Base-by-base conservation (phyloP, 768 basidiomycete species). In the Gelatoporia subvermispora region DNA sequence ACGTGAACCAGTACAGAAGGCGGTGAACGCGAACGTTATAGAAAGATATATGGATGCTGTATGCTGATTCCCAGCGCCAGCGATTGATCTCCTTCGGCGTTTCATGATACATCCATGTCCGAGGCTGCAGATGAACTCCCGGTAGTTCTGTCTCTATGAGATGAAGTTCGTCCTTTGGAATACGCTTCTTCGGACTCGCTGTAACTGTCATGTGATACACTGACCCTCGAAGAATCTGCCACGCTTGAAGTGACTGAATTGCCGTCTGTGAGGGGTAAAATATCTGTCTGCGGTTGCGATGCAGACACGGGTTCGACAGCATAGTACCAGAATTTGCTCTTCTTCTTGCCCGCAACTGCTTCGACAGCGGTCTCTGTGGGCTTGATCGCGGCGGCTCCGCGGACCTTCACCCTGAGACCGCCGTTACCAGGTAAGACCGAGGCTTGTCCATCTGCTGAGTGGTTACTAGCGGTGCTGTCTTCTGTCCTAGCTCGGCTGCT, bases 321-420 rank as follows among this genome's bases (percentile, higher is more conserved):
- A 54, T 93, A 93, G 38, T 85, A 84, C 88, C 89, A 90, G 63
- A 83, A 91, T 60, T 86, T 90, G 60, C 89, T 91, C 65, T 77
- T 82, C 70, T 88, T 91, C 71, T 84, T 88, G 52, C 88, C 88
- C 28, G 78, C 81, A 20, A 88, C 73, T 50, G 84, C 77, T 49
- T 88, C 88, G 61, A 88, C 54, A n/a, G 84, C 84, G 37, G 82
- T 70, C 61, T 92, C 88, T 31, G 73, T 82, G 13, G 85, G 78
- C 60, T 83, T 88, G 53, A 88, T 61, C 31, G 79, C 80, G 15
- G 85, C 81, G 0, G 84, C 81, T 38, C 84, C 79, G 41, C 75
- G 73, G 16, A 61, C 66, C 64, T 81, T 84, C 47, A 77, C 60
- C 52, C 68, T 74, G 34, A 78, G 55, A 5, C 69, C 65, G 45